Evolutionary conservation across 179 eudicot genomes (phyloP), one percentile per base, ranked within the genome.

Genomic region (Camellia oleifera): DNA sequence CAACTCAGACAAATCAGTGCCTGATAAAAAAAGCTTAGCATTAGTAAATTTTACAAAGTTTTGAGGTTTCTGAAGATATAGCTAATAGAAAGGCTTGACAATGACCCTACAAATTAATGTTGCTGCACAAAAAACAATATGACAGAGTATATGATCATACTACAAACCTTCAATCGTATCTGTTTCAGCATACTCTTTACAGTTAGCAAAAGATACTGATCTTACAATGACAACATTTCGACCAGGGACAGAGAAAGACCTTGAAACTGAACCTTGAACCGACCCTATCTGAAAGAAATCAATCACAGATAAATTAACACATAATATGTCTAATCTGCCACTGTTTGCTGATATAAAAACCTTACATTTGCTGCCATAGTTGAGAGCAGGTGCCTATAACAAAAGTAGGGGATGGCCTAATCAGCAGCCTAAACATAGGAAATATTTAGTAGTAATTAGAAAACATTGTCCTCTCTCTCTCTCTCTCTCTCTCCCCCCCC

Each of bases 241-340:
- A 68, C 84, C 95, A 45, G 98, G 97, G 80, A 92, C 92, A 74
- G 99, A 95, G 77, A 89, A 83, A 58, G 99, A 92, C 90, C 99
- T 92, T 73, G 90, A 81, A 50, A 91, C 87, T 40, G 82, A 81
- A 60, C 86, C 82, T 79, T 82, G 83, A 64, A 71, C 77, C 52
- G 85, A 84, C 26, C 82, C 79, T 72, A 69, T 82, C 99, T 94
- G 99, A 85, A 81, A 42, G 61, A 63, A 78, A 58, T 71, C 26
- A 72, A 63, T 10, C 52, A 42, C 74, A 65, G 53, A 17, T 15
- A 50, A 65, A 48, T 64, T 13, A 63, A 50, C 4, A 23, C 52
- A 64, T 15, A 64, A 52, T 26, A 45, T 15, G 45, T 65, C 61
- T 9, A 64, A 72, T 52, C 50, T 61, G 44, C 61, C 42, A 56